Percentiles rank a stretch among this genome's conserved stretches.
Evolutionary conservation across 2,329 filamentous ascomycete species (phyloP).

Genomic region (Macrophomina tecta): DNA sequence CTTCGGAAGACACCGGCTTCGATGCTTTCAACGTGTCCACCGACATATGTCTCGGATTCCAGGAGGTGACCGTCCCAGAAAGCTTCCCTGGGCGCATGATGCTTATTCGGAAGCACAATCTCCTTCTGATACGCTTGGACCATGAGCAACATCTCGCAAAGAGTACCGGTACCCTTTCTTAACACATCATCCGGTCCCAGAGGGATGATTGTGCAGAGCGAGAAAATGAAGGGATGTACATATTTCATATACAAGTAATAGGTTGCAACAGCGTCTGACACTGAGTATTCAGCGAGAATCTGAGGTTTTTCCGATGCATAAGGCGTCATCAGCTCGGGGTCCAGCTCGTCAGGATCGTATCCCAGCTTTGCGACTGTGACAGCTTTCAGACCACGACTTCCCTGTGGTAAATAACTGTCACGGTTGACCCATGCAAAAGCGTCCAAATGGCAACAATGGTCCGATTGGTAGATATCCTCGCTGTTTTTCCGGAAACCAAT

Average conservation of each 20-base stretch:
- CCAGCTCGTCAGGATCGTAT: constrained; percentile 96
- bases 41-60: constrained; percentile 97
- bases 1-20: constrained; percentile 96
- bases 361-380: constrained; percentile 97
- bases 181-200: constrained; percentile 90
- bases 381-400: constrained; percentile 94
- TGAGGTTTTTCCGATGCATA: constrained; percentile 86
- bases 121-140: constrained; percentile 92
- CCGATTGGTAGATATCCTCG: constrained; percentile 95
- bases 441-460: constrained; percentile 98
- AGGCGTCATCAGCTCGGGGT: constrained; percentile 96
- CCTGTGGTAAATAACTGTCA: constrained; percentile 96
- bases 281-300: constrained; percentile 94
- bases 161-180: constrained; percentile 93
- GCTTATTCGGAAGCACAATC: constrained; percentile 95
- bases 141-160: constrained; percentile 99
- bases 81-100: constrained; percentile 84
- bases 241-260: constrained; percentile 99
- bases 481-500: constrained; percentile 95
- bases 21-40: constrained; percentile 98
- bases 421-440: constrained; percentile 99
- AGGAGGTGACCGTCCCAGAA: constrained; percentile 97
- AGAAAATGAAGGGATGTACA: constrained; percentile 99
- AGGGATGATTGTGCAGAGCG: constrained; percentile 93
- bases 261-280: constrained; percentile 97